A percentile compares a stretch with the other conserved stretches of the same genome.
Conservation (phyloP, 257 asterid species). For the Solanum pinnatisectum region DNA sequence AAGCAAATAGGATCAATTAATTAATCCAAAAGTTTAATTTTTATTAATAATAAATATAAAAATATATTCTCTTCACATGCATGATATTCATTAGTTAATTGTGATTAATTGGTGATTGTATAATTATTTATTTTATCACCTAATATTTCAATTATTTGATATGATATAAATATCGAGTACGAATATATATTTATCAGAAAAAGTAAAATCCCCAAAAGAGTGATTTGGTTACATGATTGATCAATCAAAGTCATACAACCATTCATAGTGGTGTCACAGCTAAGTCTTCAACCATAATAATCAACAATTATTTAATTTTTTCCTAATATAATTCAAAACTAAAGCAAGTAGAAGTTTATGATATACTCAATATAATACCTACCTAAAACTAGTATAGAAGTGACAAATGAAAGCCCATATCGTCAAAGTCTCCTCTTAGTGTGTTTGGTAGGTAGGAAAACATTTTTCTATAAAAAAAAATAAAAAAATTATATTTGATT, state of each 20-base stretch:
- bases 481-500: neutral
- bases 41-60: neutral
- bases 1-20: neutral
- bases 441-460: neutral
- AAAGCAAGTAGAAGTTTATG: neutral
- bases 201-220: neutral
- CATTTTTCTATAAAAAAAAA: too few relatives aligned
- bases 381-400: neutral
- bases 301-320: neutral
- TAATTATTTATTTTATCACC: neutral
- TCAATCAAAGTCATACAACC: neutral
- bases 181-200: rapidly evolving
- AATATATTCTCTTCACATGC: neutral
- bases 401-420: neutral
- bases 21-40: neutral
- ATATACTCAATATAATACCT: neutral
- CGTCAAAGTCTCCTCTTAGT: neutral
- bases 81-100: neutral
- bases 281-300: neutral
- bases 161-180: neutral
- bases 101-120: neutral
- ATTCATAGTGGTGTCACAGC: conserved; percentile 20
- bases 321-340: neutral
- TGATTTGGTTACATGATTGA: neutral
- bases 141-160: neutral